Evolutionary conservation across 441 rosid species (phyloP).

Genomic region (Populus hybrid): DNA sequence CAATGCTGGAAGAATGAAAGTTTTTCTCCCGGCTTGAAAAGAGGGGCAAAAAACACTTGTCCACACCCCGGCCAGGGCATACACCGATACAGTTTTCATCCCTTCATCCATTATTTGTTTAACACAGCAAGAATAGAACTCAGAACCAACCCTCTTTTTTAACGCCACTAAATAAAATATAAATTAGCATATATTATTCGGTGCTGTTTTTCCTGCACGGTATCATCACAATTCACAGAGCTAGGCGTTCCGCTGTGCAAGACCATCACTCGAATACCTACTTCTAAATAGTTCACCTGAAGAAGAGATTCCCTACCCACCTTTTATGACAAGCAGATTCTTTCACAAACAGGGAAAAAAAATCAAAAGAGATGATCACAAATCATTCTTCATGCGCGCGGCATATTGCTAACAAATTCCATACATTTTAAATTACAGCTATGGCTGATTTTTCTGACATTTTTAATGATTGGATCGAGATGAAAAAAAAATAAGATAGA

Average conservation of each 20-base stretch:
- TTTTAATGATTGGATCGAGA: constrained; percentile 26
- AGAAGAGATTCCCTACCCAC: not conserved
- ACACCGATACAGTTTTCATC: too few species aligned
- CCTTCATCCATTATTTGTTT: too few species aligned
- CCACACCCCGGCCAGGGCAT: too few species aligned
- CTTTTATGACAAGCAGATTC: not conserved
- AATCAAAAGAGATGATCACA: constrained; percentile 17
- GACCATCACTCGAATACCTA: not conserved
- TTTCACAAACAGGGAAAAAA: not conserved
- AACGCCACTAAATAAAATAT: too few species aligned
- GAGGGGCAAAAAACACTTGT: too few species aligned
- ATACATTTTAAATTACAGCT: constrained; percentile 38
- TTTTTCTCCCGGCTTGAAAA: too few species aligned
- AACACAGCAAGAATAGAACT: too few species aligned
- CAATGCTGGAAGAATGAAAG: too few species aligned
- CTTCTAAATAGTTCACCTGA: not conserved
- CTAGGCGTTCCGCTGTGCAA: not conserved
- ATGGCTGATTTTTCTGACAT: constrained; percentile 23
- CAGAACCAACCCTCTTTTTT: too few species aligned
- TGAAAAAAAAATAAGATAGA: constrained; percentile 10
- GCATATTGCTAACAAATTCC: constrained; percentile 34
- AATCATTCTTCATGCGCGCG: constrained; percentile 33
- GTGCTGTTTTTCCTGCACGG: not conserved
- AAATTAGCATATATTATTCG: not conserved
- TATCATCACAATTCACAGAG: not conserved